Base-by-base conservation (phyloP, 805 yeast genomes). In the Yarrowia deformans region DNA sequence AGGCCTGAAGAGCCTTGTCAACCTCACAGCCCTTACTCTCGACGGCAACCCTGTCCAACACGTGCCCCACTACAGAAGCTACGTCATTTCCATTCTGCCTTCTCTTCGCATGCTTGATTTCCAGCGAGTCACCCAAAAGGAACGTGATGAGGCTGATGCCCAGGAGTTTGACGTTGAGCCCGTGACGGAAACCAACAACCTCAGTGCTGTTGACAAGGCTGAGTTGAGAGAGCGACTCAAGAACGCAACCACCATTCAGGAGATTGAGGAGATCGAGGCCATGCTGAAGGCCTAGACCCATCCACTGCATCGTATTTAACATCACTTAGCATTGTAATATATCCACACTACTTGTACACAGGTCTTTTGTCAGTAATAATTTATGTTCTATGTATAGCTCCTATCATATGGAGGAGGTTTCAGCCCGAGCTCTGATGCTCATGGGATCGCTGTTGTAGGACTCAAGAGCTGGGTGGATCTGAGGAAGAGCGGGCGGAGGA, bases 241-340 rank as follows among this genome's bases (percentile, higher is more conserved):
- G 67, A 80, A 79, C 40, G 97, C 97, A 0, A 83, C 87, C 4
- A 86, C 88, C 66, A 75, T 93, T 69, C 90, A 84, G 7, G 97
- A 93, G 71, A 90, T 93, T 8, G 90, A 88, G 70, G 79, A 85
- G 64, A 84, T 93, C 32, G 96, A 91, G 75, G 80, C 78, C 35
- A 81, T 85, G 23, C 78, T 90, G 55, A 77, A 78, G 69, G 49
- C 42, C 13, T 63, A 63, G 56, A 29, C 12, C 52, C 35, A 48
- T 35, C 35, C 52, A 48, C 49, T 54, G 60, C 60, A 54, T 54
- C 58, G 18, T 54, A 54, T 54, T 54, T 54, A 54, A 54, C 58
- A 35, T 12, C 46, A 43, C 46, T 19, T 55, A 39, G 61, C 61
- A 55, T 55, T 55, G 61, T 56, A 40, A 23, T 40, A 56, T 56